Evolutionary conservation across 129 eudicot species (phyloP).

Genomic region (Helianthus tuberosus): DNA sequence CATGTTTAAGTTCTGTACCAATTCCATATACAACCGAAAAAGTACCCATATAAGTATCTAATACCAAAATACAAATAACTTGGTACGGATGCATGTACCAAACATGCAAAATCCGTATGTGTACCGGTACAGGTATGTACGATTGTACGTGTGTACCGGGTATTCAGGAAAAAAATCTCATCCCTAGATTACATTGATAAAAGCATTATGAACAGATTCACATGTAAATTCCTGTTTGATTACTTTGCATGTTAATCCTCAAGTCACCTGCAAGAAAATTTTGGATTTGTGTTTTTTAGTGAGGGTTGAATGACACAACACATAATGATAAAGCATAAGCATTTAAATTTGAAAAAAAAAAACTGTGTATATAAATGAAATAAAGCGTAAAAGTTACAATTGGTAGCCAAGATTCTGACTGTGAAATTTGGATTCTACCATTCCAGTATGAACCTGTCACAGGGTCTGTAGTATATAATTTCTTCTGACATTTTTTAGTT

Average conservation of each 20-base stretch:
- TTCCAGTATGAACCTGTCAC: background rate
- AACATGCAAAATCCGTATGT: no score
- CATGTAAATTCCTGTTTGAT: background rate
- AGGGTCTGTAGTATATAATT: background rate
- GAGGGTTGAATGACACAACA: background rate
- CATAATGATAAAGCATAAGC: background rate
- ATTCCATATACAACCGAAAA: no score
- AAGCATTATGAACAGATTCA: background rate
- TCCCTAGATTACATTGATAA: background rate
- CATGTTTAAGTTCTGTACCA: no score
- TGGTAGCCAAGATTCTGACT: background rate
- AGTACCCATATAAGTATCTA: no score
- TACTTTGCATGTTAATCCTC: background rate
- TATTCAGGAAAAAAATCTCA: no score
- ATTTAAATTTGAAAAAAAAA: background rate
- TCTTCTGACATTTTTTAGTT: slow-evolving; percentile 20
- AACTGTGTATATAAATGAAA: no score
- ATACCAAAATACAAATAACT: no score
- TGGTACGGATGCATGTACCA: no score
- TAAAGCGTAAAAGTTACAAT: background rate
- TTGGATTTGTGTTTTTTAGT: background rate
- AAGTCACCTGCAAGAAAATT: background rate
- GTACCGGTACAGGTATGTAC: no score
- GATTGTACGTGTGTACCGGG: no score
- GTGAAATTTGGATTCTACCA: no score